These are phyloP conservation scores for Incumbomyces lentus DNA, from an alignment of 2,329 filamentous ascomycete species.

Conservation along the genomic window DNA sequence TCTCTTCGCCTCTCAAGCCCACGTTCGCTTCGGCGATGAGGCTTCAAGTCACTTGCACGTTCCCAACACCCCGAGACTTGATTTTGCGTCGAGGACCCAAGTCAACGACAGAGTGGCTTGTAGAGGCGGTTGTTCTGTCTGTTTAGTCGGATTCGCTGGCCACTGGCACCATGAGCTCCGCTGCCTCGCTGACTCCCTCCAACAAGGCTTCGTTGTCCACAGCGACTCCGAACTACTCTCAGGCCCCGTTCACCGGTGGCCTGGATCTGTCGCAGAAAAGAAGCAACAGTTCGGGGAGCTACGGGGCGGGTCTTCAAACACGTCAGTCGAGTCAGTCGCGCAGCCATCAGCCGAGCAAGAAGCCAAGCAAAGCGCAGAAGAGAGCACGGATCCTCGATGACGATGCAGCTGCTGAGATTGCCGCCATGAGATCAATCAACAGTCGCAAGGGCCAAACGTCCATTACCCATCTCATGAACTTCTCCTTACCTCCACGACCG, in stretches of 20 bases:
- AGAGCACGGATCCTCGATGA: constrained; percentile 67
- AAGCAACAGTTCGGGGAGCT: constrained; percentile 32
- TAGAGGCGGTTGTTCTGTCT: constrained; percentile 9
- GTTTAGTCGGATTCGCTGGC: background rate
- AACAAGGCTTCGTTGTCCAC: constrained; percentile 14
- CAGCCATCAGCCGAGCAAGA: constrained; percentile 65
- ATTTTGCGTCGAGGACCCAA: constrained; percentile 15
- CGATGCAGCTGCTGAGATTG: constrained; percentile 73
- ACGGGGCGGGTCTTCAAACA: constrained; percentile 30
- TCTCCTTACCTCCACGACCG: constrained; percentile 66
- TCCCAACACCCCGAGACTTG: background rate
- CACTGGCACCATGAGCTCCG: constrained; percentile 3
- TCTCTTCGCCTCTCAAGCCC: background rate
- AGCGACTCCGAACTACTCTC: constrained; percentile 14
- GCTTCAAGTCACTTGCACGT: constrained; percentile 4
- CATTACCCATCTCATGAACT: constrained; percentile 94
- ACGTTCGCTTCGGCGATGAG: constrained; percentile 16
- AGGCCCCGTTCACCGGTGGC: constrained; percentile 9
- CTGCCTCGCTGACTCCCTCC: constrained; percentile 15
- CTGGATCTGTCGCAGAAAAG: constrained; percentile 23
- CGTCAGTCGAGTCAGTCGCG: constrained; percentile 37
- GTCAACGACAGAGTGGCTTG: constrained; percentile 16
- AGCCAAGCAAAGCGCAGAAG: constrained; percentile 74
- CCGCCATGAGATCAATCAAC: constrained; percentile 53
- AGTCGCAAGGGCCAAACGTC: constrained; percentile 86